These are phyloP conservation scores for Radiomyces spectabilis DNA, from an alignment of 192 early-diverging fungal species.

Conservation along the genomic window DNA sequence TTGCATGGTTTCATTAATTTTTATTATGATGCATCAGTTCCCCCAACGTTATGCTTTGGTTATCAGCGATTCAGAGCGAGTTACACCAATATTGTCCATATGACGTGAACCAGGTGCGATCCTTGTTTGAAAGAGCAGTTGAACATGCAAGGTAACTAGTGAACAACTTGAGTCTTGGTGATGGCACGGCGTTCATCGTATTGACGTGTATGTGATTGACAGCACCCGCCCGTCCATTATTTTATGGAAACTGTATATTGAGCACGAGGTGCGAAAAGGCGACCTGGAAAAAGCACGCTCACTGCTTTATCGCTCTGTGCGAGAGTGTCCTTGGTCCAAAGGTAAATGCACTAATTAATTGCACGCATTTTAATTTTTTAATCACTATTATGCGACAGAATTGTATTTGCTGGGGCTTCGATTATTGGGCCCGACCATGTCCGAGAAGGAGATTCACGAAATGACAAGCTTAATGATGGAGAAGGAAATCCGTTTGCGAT, in stretches of 20 bases:
- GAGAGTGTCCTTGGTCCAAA: slow-evolving; percentile 65
- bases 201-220: slow-evolving; percentile 8
- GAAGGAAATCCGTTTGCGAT: slow-evolving; percentile 54
- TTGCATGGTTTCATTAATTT: neutral
- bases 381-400: slow-evolving; percentile 21
- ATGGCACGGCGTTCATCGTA: neutral
- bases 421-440: slow-evolving; percentile 29
- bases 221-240: slow-evolving; percentile 38
- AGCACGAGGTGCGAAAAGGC: slow-evolving; percentile 45
- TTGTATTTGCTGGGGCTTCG: slow-evolving; percentile 48
- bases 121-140: slow-evolving; percentile 49
- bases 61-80: slow-evolving; percentile 48
- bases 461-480: slow-evolving; percentile 52
- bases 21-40: slow-evolving; percentile 28
- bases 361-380: neutral
- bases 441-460: slow-evolving; percentile 41
- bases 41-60: slow-evolving; percentile 48
- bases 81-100: slow-evolving; percentile 41
- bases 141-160: slow-evolving; percentile 33
- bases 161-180: too few relatives aligned
- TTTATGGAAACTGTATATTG: slow-evolving; percentile 55
- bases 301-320: slow-evolving; percentile 50
- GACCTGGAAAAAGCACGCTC: slow-evolving; percentile 34
- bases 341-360: slow-evolving; percentile 23
- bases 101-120: slow-evolving; percentile 46